Base-by-base conservation (phyloP, 495 filamentous ascomycete species). In the Penicillium egyptiacum region DNA sequence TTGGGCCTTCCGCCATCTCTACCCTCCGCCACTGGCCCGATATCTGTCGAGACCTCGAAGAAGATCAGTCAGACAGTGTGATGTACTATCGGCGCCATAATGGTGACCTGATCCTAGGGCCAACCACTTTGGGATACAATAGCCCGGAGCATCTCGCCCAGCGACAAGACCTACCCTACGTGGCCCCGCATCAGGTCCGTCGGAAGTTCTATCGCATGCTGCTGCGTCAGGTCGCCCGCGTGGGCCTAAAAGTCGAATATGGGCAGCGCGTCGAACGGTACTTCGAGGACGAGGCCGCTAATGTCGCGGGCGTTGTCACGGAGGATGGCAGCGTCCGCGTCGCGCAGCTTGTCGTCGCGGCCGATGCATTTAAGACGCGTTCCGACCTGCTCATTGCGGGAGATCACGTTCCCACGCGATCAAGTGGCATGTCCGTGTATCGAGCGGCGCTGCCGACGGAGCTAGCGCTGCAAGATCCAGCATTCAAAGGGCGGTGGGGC, bases 171-270 rank as follows among this genome's bases (percentile, higher is more conserved):
- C 19, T 42, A n/a, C 52, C 43, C 5, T 54, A 22, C 20, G 44
- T 53, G 22, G 52, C 74, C 52, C 69, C 74, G 68, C 77, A 58
- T 67, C 76, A 42, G 73, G 73, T 56, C 69, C 70, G 81, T 4
- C 78, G 76, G n/a, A 71, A 83, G 16, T 73, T 85, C 40, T 83
- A 84, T 64, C 65, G 70, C 50, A 82, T 83, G 76, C 79, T 84
- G 48, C 69, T 83, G 8, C 68, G 70, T 33, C 77, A 85, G 60
- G 76, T 83, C 4, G 62, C 75, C 49, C 66, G 66, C 58, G 65
- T 81, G 0, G 79, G 80, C 2, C 65, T 86, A 9, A 57, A 71
- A 19, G 71, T 85, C 33, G 66, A 81, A 50, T 86, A 78, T 56
- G 78, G 79, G 26, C 67, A 76, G 53, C 55, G 62, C 4, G 80